Percentiles rank a stretch among this genome's conserved stretches.
phyloP scores from a whole-genome alignment of 179 eudicot genomes.

The Beta macrorhiza region DNA sequence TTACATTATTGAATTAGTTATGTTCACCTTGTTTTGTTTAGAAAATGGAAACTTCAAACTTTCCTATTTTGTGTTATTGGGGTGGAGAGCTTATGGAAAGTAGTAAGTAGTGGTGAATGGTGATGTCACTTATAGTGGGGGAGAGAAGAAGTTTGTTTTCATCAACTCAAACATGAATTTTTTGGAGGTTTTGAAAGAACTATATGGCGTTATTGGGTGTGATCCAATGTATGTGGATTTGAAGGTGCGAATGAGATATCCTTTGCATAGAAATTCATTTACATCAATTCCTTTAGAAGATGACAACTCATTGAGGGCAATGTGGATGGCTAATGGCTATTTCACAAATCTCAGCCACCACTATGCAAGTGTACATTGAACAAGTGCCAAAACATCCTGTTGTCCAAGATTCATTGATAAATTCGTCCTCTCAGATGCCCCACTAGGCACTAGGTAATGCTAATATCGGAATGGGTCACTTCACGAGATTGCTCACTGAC shows the following conservation, averaged over 20 bases:
- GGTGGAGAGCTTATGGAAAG: background rate
- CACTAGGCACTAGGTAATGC: too few species aligned
- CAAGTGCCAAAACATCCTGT: too few species aligned
- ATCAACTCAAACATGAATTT: background rate
- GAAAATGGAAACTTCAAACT: background rate
- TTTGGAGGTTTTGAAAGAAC: background rate
- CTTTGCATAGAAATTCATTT: background rate
- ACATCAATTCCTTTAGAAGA: background rate
- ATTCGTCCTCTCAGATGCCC: too few species aligned
- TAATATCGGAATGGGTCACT: too few species aligned
- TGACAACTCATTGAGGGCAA: too few species aligned
- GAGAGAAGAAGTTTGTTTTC: background rate
- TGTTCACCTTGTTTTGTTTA: background rate
- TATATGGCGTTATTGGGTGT: background rate
- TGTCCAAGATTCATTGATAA: too few species aligned
- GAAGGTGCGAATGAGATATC: background rate
- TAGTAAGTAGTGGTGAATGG: background rate
- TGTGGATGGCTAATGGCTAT: too few species aligned
- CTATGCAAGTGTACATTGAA: too few species aligned
- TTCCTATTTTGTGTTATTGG: background rate
- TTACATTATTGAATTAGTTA: too few species aligned
- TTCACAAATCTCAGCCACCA: too few species aligned
- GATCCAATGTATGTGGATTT: background rate
- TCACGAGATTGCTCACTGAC: too few species aligned
- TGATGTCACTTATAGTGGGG: background rate